Conservation (phyloP, 768 basidiomycete species). For the Pulveroboletus sp. region DNA sequence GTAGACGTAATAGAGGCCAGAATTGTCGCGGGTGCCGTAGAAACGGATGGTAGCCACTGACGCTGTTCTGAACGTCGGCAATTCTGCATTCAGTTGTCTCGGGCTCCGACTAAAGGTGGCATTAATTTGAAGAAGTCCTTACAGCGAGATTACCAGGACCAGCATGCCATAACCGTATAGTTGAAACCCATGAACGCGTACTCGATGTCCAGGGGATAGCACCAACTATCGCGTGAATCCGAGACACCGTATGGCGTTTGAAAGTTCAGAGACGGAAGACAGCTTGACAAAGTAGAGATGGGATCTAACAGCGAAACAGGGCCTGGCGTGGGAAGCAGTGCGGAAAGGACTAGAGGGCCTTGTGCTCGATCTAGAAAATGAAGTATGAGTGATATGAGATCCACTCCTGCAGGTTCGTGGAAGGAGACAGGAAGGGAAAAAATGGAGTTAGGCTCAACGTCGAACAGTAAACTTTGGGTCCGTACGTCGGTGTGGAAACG, state of each 20-base stretch:
- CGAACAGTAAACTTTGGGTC: too few relatives aligned
- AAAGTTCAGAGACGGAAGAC: slow-evolving; percentile 43
- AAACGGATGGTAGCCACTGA: slow-evolving; percentile 62
- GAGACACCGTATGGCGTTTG: slow-evolving; percentile 51
- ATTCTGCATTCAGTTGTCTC: slow-evolving; percentile 45
- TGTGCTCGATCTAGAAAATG: too few relatives aligned
- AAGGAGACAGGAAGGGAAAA: not conserved
- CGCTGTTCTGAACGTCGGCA: slow-evolving; percentile 50
- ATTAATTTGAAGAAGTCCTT: slow-evolving; percentile 1
- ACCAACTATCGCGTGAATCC: slow-evolving; percentile 45
- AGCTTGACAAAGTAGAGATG: slow-evolving; percentile 7
- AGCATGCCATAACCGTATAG: slow-evolving; percentile 67
- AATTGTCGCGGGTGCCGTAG: slow-evolving; percentile 38
- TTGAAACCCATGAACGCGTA: slow-evolving; percentile 51
- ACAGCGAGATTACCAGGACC: slow-evolving; percentile 14
- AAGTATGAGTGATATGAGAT: too few relatives aligned
- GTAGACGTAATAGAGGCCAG: slow-evolving; percentile 35
- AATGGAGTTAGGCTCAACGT: not conserved
- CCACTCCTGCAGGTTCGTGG: too few relatives aligned
- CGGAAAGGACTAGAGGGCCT: too few relatives aligned
- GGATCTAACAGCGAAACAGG: not conserved
- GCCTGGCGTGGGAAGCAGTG: too few relatives aligned
- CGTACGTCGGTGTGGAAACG: too few relatives aligned
- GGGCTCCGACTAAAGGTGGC: slow-evolving; percentile 49
- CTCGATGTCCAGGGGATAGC: too few relatives aligned